Conservation (phyloP, 371 early-diverging fungal species). For the Lichtheimia corymbifera region DNA sequence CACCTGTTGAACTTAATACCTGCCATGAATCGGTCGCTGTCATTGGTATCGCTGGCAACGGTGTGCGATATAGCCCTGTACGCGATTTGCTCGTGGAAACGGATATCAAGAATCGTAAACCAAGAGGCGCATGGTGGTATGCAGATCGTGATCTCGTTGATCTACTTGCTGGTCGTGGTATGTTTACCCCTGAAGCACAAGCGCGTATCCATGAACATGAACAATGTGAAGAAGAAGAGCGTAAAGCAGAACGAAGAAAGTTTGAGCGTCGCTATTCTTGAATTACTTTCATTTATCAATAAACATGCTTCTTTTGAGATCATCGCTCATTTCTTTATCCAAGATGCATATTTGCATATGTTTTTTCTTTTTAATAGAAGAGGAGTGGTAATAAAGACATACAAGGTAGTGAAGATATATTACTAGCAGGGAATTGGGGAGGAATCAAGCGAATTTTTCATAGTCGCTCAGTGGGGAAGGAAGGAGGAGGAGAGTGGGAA, state of each 20-base stretch:
- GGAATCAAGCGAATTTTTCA: no score
- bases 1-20: conserved; percentile 65
- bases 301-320: no score
- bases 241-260: background rate
- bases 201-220: background rate
- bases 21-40: conserved; percentile 71
- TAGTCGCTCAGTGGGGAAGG: no score
- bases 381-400: no score
- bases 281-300: no score
- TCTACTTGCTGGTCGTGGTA: conserved; percentile 40
- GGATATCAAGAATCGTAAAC: conserved; percentile 77
- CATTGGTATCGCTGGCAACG: conserved; percentile 82
- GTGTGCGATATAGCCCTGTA: conserved; percentile 74
- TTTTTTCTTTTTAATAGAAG: no score
- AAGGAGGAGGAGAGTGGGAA: no score
- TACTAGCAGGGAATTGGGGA: no score
- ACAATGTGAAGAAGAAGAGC: background rate
- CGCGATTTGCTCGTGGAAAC: conserved; percentile 69
- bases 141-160: conserved; percentile 49
- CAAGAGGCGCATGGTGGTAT: conserved; percentile 82
- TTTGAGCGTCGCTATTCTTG: no score
- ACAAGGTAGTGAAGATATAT: no score
- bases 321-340: no score
- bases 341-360: no score
- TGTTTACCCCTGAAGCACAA: conserved; percentile 39